Percentiles rank a stretch among this genome's conserved stretches.
Evolutionary conservation across 1,284 basidiomycete genomes (phyloP).

Genomic region (Phellopilus nigrolimitatus): DNA sequence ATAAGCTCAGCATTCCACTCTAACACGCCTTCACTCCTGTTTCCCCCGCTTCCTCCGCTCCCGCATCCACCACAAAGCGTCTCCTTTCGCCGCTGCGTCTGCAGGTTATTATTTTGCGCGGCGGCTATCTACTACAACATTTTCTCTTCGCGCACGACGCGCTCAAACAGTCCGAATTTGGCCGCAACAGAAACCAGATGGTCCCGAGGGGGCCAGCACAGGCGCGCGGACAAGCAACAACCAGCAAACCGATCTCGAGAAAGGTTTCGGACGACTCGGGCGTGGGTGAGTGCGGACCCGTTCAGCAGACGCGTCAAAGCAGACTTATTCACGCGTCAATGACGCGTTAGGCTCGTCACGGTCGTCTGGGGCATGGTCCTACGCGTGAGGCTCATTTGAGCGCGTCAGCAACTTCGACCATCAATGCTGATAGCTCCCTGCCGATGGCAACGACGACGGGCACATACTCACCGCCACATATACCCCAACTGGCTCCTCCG

Average conservation of each 20-base stretch:
- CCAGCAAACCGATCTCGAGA: not conserved
- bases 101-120: no score
- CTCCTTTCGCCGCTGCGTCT: no score
- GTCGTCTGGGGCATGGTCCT: slow-evolving; percentile 3
- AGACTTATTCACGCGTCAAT: not conserved
- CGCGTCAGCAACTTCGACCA: slow-evolving; percentile 2
- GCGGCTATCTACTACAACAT: no score
- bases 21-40: not conserved
- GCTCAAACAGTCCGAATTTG: not conserved
- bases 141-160: slow-evolving; percentile 10
- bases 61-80: no score
- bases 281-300: slow-evolving; percentile 1
- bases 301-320: not conserved
- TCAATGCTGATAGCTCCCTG: not conserved
- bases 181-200: slow-evolving; percentile 1
- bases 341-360: slow-evolving; percentile 7
- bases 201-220: not conserved
- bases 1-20: no score
- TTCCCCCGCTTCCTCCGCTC: not conserved
- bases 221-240: slow-evolving; percentile 5
- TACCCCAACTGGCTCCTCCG: not conserved
- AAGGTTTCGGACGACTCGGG: slow-evolving; percentile 5
- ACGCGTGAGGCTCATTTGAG: slow-evolving; percentile 9
- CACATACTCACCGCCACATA: not conserved
- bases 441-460: not conserved